phyloP scores from a whole-genome alignment of 2,329 filamentous ascomycete genomes.

The Berkeleyomyces basicola region DNA sequence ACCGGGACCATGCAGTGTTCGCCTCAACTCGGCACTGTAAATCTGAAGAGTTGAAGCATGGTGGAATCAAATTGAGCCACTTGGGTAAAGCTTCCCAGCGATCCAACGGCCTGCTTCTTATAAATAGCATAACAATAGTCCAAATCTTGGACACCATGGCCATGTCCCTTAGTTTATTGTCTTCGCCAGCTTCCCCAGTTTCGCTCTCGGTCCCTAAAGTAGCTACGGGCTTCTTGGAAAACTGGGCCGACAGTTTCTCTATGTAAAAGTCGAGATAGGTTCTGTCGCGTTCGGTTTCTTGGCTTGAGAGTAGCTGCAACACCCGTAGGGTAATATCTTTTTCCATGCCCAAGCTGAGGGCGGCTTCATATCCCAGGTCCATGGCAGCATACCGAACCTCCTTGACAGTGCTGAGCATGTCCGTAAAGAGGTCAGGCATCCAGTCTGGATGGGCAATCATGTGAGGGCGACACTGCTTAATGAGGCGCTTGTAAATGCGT shows the following conservation, averaged over 20 bases:
- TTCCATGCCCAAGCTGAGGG: slow-evolving; percentile 52
- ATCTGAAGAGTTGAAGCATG: slow-evolving; percentile 70
- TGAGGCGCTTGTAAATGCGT: slow-evolving; percentile 58
- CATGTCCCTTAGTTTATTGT: slow-evolving; percentile 12
- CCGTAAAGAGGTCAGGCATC: slow-evolving; percentile 66
- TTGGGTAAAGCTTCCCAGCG: slow-evolving; percentile 57
- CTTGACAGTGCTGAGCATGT: slow-evolving; percentile 61
- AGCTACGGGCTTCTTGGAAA: slow-evolving; percentile 35
- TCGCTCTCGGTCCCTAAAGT: not conserved
- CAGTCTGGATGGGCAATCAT: slow-evolving; percentile 63
- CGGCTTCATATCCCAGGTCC: slow-evolving; percentile 53
- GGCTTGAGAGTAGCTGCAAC: slow-evolving; percentile 34
- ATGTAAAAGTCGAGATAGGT: slow-evolving; percentile 56
- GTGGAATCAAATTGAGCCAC: slow-evolving; percentile 67
- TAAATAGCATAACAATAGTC: slow-evolving; percentile 64
- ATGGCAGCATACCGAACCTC: slow-evolving; percentile 66
- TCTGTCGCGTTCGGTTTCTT: slow-evolving; percentile 29
- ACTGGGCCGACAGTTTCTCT: slow-evolving; percentile 50
- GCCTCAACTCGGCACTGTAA: slow-evolving; percentile 54
- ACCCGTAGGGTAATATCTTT: slow-evolving; percentile 49
- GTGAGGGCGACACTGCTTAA: slow-evolving; percentile 50
- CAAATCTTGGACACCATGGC: slow-evolving; percentile 71
- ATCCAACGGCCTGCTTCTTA: slow-evolving; percentile 43
- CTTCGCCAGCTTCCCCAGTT: not conserved
- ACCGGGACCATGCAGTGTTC: slow-evolving; percentile 70